Evolutionary conservation across 441 rosid species (phyloP), one percentile per base, ranked within the genome.

Genomic region (Hypseocharis bilobata): DNA sequence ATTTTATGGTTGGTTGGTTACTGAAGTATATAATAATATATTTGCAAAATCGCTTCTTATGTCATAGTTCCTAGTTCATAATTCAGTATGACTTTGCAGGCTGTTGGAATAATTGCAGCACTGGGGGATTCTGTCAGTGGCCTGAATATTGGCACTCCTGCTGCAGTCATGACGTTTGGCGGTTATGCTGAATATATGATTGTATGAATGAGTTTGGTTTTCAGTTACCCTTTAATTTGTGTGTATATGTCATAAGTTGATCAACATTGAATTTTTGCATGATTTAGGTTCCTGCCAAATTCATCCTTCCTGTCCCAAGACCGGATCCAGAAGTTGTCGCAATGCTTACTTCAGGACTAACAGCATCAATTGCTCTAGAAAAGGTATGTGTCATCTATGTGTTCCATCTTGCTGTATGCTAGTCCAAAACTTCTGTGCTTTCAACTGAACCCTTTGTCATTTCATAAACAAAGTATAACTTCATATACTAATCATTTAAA

Each of bases 241-340:
- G 29, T 26, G 11, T 55, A 3, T 25, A 13, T 55, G 19, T 55
- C 6, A 13, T 56, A 44, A 58, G 72, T 63, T 51, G 22, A 52
- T 61, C 44, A 63, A 57, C 52, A 58, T 44, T 49, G 62, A 64
- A 55, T 61, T 19, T 47, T 29, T 59, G 4, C 62, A n/a, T 45
- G 52, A 69, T 68, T 19, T 72, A 93, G 99, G 96, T 93, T 70
- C 79, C 83, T 61, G 76, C 88, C 57, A 91, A 86, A 78, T 85
- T 86, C 27, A 69, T 93, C 45, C 95, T 93, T 74, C 90, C 95
- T 51, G 91, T 93, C 65, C 85, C 95, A 64, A 87, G 89, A 74
- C 99, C 96, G 52, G 97, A 88, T 72, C 93, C 99, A 26, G 97
- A 93, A 82, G 97, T 88, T 71, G 90, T 93, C 75, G 99, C 95